A percentile compares a stretch with the other conserved stretches of the same genome.
Conservation (phyloP, 768 basidiomycete species). For the Boletus fagicola region DNA sequence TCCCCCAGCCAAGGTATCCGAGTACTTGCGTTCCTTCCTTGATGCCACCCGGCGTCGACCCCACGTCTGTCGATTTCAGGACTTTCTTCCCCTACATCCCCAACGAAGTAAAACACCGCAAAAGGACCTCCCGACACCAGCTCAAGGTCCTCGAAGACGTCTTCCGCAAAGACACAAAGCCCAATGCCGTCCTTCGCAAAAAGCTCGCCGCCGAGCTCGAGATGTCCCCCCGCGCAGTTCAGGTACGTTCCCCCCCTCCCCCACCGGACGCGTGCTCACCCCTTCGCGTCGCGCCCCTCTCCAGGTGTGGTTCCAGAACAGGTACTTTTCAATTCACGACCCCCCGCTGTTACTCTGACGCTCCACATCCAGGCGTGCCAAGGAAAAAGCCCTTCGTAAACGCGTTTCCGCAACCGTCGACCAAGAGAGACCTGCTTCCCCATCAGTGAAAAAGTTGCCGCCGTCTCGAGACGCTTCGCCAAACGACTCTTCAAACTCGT, state of each 20-base stretch:
- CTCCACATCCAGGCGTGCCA: conserved; percentile 60
- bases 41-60: conserved; percentile 57
- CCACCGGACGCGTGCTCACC: conserved; percentile 20
- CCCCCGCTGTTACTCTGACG: conserved; percentile 11
- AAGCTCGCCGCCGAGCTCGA: conserved; percentile 77
- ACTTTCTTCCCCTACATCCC: conserved; percentile 87
- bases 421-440: conserved; percentile 11
- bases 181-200: conserved; percentile 77
- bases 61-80: conserved; percentile 68
- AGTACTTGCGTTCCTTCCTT: conserved; percentile 46
- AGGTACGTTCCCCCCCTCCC: conserved; percentile 53
- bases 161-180: conserved; percentile 88
- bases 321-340: conserved; percentile 40
- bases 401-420: conserved; percentile 37
- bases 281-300: conserved; percentile 17
- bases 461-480: conserved; percentile 27
- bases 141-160: conserved; percentile 85
- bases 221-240: conserved; percentile 94
- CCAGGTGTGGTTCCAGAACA: conserved; percentile 91
- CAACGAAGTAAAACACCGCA: conserved; percentile 92
- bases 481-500: conserved; percentile 30
- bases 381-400: conserved; percentile 70
- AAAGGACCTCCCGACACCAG: conserved; percentile 85
- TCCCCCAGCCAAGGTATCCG: conserved; percentile 31
- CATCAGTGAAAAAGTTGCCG: conserved; percentile 12